Percentiles rank a stretch among this genome's conserved stretches.
These are phyloP conservation scores for Pterocarpus macrocarpus DNA, from an alignment of 306 rosid species.

Conservation along the genomic window DNA sequence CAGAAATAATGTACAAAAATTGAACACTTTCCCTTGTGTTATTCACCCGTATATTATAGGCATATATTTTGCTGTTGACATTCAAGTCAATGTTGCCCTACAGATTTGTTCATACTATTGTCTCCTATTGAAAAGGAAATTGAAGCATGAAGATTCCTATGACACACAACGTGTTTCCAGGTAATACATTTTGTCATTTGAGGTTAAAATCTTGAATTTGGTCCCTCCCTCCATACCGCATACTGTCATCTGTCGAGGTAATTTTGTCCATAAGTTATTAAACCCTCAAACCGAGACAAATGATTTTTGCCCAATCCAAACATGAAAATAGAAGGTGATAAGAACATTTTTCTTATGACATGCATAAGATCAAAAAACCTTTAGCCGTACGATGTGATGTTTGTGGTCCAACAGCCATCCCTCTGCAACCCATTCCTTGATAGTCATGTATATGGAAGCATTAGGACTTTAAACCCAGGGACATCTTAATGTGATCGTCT, in stretches of 20 bases:
- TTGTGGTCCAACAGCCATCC: conserved; percentile 54
- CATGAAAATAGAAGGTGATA: conserved; percentile 12
- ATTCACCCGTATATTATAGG: no score
- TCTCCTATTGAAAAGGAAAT: not conserved
- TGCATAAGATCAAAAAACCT: conserved; percentile 39
- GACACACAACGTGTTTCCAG: not conserved
- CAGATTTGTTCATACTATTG: not conserved
- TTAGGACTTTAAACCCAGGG: conserved; percentile 8
- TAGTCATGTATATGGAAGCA: conserved; percentile 26
- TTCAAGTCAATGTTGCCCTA: not conserved
- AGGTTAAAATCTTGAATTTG: conserved; percentile 24
- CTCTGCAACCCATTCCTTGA: conserved; percentile 57
- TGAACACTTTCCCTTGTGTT: no score
- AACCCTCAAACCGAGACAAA: conserved; percentile 36
- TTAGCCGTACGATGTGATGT: conserved; percentile 41
- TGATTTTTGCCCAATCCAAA: conserved; percentile 15
- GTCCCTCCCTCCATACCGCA: conserved; percentile 24
- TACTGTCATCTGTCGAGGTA: conserved; percentile 1
- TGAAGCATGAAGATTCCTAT: conserved; percentile 16
- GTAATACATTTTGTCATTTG: conserved; percentile 16
- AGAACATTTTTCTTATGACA: conserved; percentile 26
- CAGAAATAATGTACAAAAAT: no score
- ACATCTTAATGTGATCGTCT: conserved; percentile 18
- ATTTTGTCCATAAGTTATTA: conserved; percentile 14
- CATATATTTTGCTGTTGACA: not conserved